Base-by-base conservation (phyloP, 257 asterid species). In the Gentiana dahurica region DNA sequence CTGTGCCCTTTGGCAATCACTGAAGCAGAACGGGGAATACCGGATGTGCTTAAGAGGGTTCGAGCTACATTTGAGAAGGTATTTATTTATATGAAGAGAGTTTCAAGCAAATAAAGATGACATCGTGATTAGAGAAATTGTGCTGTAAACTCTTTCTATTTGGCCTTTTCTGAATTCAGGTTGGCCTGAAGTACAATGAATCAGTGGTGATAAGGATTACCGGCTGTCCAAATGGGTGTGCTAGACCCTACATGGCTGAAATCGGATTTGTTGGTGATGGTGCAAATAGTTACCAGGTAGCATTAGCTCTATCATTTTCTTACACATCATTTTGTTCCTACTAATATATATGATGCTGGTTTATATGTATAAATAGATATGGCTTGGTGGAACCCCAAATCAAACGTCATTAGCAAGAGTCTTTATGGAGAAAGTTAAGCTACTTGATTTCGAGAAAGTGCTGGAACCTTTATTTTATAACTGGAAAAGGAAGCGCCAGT, bases 231-330 rank as follows among this genome's bases (percentile, higher is more conserved):
- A 91, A 91, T 69, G 98, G 98, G 12, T 91, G 98, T 72, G 97
- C 97, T 54, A 79, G 98, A 70, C 97, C 98, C 4, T 91, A 91
- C 81, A 83, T 91, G 98, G 98, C 98, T 81, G 98, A 91, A 72
- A 90, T 91, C 32, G 98, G 97, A 57, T 76, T 91, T 65, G 95
- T 91, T 54, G 98, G 98, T 51, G 95, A 85, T 75, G 98, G 93
- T 55, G 93, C 98, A 59, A 91, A 91, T 63, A 85, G 95, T 71
- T 91, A 91, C 67, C 98, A 91, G 96, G 98, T 87, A 66, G 53
- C 6, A 10, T 41, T 10, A 41, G 46, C 46, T 10, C 6, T 41
- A 5, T 41, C 9, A 41, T 41, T 5, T 41, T 2, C 1, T 41
- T 41, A 15, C 24, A 15, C 24, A 15, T 3, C 4, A 48, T 6